Evolutionary conservation across 257 asterid species (phyloP).

Genomic region (Solanum tacnaense): DNA sequence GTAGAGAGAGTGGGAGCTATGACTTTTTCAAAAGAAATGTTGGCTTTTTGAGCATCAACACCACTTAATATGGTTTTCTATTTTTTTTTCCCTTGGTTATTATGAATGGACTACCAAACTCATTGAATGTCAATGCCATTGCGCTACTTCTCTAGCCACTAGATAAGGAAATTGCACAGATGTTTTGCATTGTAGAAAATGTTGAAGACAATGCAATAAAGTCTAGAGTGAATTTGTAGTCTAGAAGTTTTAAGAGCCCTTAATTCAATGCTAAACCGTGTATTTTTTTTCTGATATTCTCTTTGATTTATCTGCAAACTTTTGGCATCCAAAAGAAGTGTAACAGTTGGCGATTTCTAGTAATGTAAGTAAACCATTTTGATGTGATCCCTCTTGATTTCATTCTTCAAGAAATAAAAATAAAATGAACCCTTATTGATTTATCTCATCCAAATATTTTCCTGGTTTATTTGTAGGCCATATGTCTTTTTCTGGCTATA

Average conservation of each 20-base stretch:
- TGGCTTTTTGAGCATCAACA: neutral
- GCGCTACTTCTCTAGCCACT: neutral
- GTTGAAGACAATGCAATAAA: neutral
- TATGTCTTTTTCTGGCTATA: constrained; percentile 38
- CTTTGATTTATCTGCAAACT: neutral
- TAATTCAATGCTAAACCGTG: neutral
- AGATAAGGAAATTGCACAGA: neutral
- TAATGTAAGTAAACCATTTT: neutral
- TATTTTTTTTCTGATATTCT: neutral
- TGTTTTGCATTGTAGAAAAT: neutral
- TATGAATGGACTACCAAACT: neutral
- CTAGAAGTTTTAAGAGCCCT: constrained; percentile 6
- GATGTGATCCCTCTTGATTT: neutral
- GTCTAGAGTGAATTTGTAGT: neutral
- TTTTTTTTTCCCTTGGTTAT: neutral
- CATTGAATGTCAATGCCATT: neutral
- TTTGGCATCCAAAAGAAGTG: neutral
- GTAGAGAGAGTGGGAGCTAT: neutral
- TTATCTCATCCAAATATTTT: neutral
- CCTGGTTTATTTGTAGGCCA: constrained; percentile 33
- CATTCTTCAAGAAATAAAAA: neutral
- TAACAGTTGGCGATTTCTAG: neutral
- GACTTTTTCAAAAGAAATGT: neutral
- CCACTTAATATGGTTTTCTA: neutral
- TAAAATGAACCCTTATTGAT: neutral